Base-by-base conservation (phyloP, 83 land plant genomes). In the Isoetes engelmannii region DNA sequence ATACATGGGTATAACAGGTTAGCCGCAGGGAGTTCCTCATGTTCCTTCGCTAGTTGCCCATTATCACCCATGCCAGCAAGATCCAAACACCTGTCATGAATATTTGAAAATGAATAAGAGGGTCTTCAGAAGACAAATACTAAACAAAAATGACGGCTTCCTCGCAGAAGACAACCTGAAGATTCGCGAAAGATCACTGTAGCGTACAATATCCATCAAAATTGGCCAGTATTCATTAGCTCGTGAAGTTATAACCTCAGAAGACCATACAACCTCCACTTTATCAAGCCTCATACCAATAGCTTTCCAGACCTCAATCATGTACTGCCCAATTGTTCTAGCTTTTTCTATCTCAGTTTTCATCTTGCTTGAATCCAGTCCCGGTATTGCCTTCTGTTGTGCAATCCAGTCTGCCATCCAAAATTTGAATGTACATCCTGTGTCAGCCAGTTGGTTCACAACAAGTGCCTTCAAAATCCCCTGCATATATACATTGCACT, bases 351-450 rank as follows among this genome's bases (percentile, higher is more conserved):
- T 18, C 1, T 59, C 62, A 18, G 28, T 42, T 12, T 42, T 42
- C 62, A 59, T 59, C 62, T 59, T 59, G 62, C 28, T 59, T 28
- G 37, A 28, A 28, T 28, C 37, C 37, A 28, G 37, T 28, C 37
- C 37, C 37, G 37, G 37, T 28, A 28, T 28, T 28, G 37, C 37
- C 28, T 59, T 59, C 10, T 19, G 62, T 42, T 59, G 62, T 19
- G 62, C 1, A 59, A 59, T 19, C 62, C 62, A 59, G 19, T 59
- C 62, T 42, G 62, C 62, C 10, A 59, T 42, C 62, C 62, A 59
- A 37, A 59, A 59, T 42, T 59, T 59, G 19, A 59, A 59, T 7
- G 28, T 42, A 3, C 62, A 59, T 59, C 62, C 62, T 7, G 62
- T 7, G 19, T 42, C 28, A 18, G 62, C 28, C 20, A 59, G 19